These are phyloP conservation scores for Tephrocybe sp. DNA, from an alignment of 768 basidiomycete genomes.

Conservation along the genomic window DNA sequence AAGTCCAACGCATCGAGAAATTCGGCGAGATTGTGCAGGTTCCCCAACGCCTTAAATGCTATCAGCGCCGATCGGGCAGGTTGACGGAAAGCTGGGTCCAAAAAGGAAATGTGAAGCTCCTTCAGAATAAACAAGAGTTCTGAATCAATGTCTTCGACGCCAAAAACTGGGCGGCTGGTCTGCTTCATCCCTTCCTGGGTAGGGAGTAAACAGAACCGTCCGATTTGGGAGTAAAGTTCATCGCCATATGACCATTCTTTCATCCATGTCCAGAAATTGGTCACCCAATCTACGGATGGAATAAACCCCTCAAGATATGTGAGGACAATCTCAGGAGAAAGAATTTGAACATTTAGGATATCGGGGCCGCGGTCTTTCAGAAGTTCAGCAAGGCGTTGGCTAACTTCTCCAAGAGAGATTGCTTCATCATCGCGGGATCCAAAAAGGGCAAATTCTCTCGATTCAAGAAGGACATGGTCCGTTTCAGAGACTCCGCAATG, in stretches of 20 bases:
- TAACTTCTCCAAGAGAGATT: slow-evolving; percentile 27
- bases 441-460: slow-evolving; percentile 26
- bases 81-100: slow-evolving; percentile 24
- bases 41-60: slow-evolving; percentile 17
- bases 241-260: slow-evolving; percentile 18
- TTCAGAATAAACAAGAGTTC: slow-evolving; percentile 19
- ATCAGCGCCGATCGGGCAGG: slow-evolving; percentile 19
- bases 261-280: slow-evolving; percentile 44
- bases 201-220: slow-evolving; percentile 29
- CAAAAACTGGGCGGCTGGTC: slow-evolving; percentile 26
- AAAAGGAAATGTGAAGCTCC: slow-evolving; percentile 29
- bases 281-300: slow-evolving; percentile 31
- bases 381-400: slow-evolving; percentile 18
- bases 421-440: slow-evolving; percentile 26
- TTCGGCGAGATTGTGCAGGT: slow-evolving; percentile 24
- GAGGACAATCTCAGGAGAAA: slow-evolving; percentile 24
- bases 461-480: slow-evolving; percentile 26
- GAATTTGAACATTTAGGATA: slow-evolving; percentile 28
- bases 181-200: slow-evolving; percentile 26
- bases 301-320: slow-evolving; percentile 24
- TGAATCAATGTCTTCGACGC: slow-evolving; percentile 19
- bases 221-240: slow-evolving; percentile 21
- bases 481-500: neutral
- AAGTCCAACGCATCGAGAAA: slow-evolving; percentile 26
- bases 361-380: slow-evolving; percentile 21